Conservation (phyloP, 1,284 basidiomycete genomes). For the Athelia sp. region DNA sequence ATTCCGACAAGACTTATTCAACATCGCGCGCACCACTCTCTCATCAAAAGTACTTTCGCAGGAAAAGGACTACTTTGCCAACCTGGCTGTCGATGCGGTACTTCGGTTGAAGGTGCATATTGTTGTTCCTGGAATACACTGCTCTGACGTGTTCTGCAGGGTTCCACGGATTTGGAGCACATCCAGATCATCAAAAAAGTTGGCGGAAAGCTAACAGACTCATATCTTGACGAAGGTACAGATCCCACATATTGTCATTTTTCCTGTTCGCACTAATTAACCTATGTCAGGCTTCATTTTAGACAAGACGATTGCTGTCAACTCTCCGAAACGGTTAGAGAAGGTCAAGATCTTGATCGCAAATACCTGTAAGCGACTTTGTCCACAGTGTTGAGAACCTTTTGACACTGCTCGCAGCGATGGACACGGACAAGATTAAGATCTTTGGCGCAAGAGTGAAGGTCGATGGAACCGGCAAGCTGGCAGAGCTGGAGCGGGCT, state of each 20-base stretch:
- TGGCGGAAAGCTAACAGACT: constrained; percentile 97
- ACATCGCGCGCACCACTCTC: constrained; percentile 27
- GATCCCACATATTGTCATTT: not conserved
- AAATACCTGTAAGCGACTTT: constrained; percentile 76
- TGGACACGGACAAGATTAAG: constrained; percentile 99
- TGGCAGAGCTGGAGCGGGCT: constrained; percentile 96
- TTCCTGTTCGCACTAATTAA: not conserved
- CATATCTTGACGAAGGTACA: constrained; percentile 93
- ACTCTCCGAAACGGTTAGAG: constrained; percentile 92
- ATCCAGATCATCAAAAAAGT: constrained; percentile 99
- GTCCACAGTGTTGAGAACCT: not conserved
- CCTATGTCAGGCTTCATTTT: constrained; percentile 82
- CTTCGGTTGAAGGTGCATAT: constrained; percentile 76
- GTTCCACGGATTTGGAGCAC: constrained; percentile 95
- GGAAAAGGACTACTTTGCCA: constrained; percentile 98
- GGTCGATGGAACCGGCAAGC: constrained; percentile 93
- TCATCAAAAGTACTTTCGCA: constrained; percentile 96
- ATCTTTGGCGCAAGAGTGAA: constrained; percentile 96
- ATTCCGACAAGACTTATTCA: not conserved
- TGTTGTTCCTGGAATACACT: not conserved
- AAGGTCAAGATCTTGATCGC: constrained; percentile 97
- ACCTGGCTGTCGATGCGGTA: constrained; percentile 97
- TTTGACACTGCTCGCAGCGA: constrained; percentile 50
- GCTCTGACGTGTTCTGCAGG: constrained; percentile 39
- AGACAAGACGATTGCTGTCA: constrained; percentile 93